Evolutionary conservation across 495 filamentous ascomycete species (phyloP).

Genomic region (Pyrenula aspistea): DNA sequence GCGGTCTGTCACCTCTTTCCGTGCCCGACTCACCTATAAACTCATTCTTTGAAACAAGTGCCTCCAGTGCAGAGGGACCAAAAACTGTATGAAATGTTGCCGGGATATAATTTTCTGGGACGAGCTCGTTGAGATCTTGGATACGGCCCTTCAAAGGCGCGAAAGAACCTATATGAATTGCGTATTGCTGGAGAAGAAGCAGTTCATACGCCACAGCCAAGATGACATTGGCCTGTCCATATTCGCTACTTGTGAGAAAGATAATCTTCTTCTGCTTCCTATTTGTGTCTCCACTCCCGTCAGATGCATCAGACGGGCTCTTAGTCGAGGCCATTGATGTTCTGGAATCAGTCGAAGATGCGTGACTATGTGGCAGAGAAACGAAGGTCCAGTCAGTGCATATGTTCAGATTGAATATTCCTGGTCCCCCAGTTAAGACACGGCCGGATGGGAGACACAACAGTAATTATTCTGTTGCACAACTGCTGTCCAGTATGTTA

Average conservation of each 20-base stretch:
- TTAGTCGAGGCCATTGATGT: not conserved
- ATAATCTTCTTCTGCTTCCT: conserved; percentile 16
- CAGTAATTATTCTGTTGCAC: not conserved
- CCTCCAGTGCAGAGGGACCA: conserved; percentile 4
- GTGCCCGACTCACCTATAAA: not conserved
- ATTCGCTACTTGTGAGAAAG: conserved; percentile 43
- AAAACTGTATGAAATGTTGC: not conserved
- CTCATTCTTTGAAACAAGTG: not conserved
- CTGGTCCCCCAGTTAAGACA: not conserved
- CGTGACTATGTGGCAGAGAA: not conserved
- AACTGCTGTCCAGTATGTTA: not conserved
- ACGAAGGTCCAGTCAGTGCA: not conserved
- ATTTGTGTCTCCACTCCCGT: not conserved
- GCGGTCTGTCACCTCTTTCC: not conserved
- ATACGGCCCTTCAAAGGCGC: conserved; percentile 17
- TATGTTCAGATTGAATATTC: not conserved
- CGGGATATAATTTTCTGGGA: not conserved
- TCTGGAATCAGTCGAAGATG: not conserved
- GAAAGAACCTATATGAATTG: conserved; percentile 43
- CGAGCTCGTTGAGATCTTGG: conserved; percentile 12
- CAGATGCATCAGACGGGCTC: not conserved
- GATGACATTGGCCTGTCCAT: conserved; percentile 42
- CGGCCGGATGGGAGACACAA: not conserved
- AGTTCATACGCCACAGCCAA: conserved; percentile 41
- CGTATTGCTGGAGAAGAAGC: conserved; percentile 25